Conservation (phyloP, 768 basidiomycete species). For the Tulasnella sp. region DNA sequence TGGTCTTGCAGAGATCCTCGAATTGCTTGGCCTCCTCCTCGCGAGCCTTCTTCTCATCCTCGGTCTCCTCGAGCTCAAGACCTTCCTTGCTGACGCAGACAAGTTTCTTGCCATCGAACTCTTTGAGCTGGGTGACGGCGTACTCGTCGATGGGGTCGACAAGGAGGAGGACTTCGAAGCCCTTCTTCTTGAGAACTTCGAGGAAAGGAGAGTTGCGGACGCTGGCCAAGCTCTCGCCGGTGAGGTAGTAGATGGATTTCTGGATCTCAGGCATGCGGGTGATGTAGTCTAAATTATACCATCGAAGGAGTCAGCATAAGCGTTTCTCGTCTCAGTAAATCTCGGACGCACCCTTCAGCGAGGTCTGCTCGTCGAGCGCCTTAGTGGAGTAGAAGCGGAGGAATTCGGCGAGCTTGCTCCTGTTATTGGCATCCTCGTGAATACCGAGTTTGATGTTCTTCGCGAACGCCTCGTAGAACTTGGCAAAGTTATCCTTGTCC, state of each 20-base stretch:
- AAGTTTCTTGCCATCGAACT: slow-evolving; percentile 98
- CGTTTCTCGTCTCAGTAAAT: slow-evolving; percentile 26
- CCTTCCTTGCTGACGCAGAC: slow-evolving; percentile 99
- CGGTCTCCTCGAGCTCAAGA: slow-evolving; percentile 98
- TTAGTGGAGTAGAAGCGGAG: slow-evolving; percentile 98
- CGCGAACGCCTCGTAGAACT: slow-evolving; percentile 98
- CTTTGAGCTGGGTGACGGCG: slow-evolving; percentile 97
- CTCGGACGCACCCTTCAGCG: slow-evolving; percentile 76
- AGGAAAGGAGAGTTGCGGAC: slow-evolving; percentile 97
- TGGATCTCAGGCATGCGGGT: slow-evolving; percentile 99
- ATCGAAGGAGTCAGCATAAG: not conserved
- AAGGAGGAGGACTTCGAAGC: slow-evolving; percentile 96
- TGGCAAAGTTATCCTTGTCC: slow-evolving; percentile 98
- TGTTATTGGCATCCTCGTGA: slow-evolving; percentile 98
- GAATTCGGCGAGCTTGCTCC: slow-evolving; percentile 99
- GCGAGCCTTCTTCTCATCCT: slow-evolving; percentile 91
- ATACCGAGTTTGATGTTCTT: slow-evolving; percentile 99
- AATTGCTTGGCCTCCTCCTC: slow-evolving; percentile 85
- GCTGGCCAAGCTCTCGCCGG: slow-evolving; percentile 92
- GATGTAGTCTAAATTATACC: slow-evolving; percentile 76
- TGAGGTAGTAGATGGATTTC: slow-evolving; percentile 99
- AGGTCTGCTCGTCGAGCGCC: slow-evolving; percentile 84
- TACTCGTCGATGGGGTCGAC: slow-evolving; percentile 99
- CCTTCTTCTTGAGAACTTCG: slow-evolving; percentile 99
- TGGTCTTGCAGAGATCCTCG: slow-evolving; percentile 86